These are phyloP conservation scores for Lotus japonicus DNA, from an alignment of 306 rosid species.

Conservation along the genomic window DNA sequence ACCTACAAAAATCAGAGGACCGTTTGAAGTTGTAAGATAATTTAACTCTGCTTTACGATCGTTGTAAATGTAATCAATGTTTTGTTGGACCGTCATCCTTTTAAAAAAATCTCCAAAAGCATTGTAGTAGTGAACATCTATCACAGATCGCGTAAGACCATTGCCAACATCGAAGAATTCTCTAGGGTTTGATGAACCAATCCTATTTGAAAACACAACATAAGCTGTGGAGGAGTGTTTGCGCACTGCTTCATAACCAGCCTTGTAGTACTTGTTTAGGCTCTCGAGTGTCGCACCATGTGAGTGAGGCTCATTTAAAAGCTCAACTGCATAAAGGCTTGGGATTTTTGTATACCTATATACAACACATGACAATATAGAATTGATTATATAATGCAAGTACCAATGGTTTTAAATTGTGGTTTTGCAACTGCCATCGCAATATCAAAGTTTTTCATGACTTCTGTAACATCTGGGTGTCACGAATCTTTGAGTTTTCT, in stretches of 20 bases:
- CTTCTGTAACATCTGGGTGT: too few species aligned
- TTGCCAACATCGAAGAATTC: conserved; percentile 47
- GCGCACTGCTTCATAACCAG: conserved; percentile 46
- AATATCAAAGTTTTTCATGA: too few species aligned
- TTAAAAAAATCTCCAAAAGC: conserved; percentile 23
- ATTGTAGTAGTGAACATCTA: conserved; percentile 61
- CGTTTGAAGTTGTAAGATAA: conserved; percentile 47
- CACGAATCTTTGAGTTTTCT: too few species aligned
- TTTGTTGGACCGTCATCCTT: conserved; percentile 35
- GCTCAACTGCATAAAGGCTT: conserved; percentile 58
- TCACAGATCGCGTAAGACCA: conserved; percentile 30
- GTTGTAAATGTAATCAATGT: conserved; percentile 36
- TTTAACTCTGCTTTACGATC: conserved; percentile 34
- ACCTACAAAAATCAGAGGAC: conserved; percentile 59
- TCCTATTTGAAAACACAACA: conserved; percentile 48
- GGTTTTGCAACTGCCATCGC: too few species aligned
- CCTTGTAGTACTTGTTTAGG: conserved; percentile 48
- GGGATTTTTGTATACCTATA: conserved; percentile 41
- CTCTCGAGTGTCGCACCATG: conserved; percentile 35
- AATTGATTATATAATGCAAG: neutral
- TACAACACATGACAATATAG: neutral
- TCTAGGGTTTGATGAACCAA: conserved; percentile 26
- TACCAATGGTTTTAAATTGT: too few species aligned
- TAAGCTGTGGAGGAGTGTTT: conserved; percentile 42
- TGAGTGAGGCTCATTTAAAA: conserved; percentile 50